Evolutionary conservation across 257 asterid species (phyloP).

Genomic region (Solanum stenotomum): DNA sequence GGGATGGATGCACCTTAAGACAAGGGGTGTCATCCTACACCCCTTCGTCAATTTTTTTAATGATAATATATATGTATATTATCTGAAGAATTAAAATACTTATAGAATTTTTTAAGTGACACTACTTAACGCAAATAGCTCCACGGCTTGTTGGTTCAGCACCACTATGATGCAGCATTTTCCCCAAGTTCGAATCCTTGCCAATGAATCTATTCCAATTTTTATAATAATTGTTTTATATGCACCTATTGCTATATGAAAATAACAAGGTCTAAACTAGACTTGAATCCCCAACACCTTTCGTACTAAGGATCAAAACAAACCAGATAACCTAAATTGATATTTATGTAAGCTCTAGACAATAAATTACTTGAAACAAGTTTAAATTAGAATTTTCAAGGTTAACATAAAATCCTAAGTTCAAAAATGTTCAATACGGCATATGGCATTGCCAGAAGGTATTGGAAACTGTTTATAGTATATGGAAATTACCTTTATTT

Average conservation of each 20-base stretch:
- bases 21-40: background rate
- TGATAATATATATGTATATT: too few species aligned
- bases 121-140: background rate
- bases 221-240: background rate
- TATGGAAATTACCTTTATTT: conserved; percentile 34
- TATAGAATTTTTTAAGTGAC: background rate
- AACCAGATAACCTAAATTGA: background rate
- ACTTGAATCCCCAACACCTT: background rate
- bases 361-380: background rate
- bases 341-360: background rate
- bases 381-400: background rate
- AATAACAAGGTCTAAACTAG: background rate
- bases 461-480: background rate
- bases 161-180: background rate
- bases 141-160: background rate
- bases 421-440: background rate
- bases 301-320: background rate
- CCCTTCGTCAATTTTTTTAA: background rate
- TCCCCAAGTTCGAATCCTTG: background rate
- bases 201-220: background rate
- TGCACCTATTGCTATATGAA: background rate
- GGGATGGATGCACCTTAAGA: background rate
- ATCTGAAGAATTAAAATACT: background rate
- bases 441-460: background rate
- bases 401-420: background rate